Base-by-base conservation (phyloP, 2,329 filamentous ascomycete species). In the Aspergillus fischeri region DNA sequence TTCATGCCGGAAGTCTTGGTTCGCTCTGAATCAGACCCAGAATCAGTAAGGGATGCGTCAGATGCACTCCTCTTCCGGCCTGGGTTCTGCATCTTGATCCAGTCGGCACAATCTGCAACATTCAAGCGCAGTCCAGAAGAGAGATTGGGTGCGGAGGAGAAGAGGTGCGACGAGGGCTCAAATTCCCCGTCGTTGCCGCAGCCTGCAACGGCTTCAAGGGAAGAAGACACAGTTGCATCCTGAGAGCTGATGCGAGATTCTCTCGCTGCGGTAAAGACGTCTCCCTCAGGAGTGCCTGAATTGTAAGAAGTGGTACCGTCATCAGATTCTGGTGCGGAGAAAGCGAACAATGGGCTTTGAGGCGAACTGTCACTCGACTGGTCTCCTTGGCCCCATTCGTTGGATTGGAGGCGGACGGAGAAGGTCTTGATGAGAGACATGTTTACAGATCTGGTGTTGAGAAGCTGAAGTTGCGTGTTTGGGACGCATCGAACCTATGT, bases 41-140 rank as follows among this genome's bases (percentile, higher is more conserved):
- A 66, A 53, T 70, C 68, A 6, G 68, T 61, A 2, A 72, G 52
- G 14, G 66, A 69, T 9, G 70, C 69, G 29, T 64, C 63, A 28
- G 58, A 59, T 9, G 70, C 68, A 24, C 56, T 67, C 55, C 69
- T 64, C 56, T 72, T 72, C 21, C 24, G 21, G 6, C 63, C 62
- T 17, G 63, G 57, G 25, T 56, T 65, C 9, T 45, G 41, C 8
- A 56, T 54, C 6, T 25, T 53, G 10, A 29, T 49, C 27, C 49
- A 27, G 24, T 53, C 38, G 20, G 53, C 35, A n/a, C 51, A 32
- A 25, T 54, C 49, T 28, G 53, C 47, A 21, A 54, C 44, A 25
- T 41, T 42, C 28, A 54, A 10, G 11, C n/a, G n/a, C 24, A 60
- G 5, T 2, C n/a, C 38, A 29, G 53, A 54, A 2, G 28, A 58